Base-by-base conservation (phyloP, 2,329 filamentous ascomycete genomes). In the Lachnellula hyalina region DNA sequence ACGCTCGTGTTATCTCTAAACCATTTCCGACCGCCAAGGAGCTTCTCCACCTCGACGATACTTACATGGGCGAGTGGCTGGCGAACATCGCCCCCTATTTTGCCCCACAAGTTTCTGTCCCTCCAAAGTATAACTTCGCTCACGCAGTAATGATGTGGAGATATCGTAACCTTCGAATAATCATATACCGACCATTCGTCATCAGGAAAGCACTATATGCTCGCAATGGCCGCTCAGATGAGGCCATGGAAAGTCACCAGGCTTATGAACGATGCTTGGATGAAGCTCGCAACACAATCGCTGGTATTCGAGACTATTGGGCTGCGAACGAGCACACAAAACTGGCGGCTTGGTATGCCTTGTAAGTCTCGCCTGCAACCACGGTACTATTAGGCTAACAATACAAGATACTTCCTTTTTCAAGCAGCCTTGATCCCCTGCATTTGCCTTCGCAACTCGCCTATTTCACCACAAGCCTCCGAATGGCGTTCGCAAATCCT, bases 341-440 rank as follows among this genome's bases (percentile, higher is more conserved):
- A 19, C 25, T 61, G 21, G 57, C 49, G 5, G 48, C 50, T 12
- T 61, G 59, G 59, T 61, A 61, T 46, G 49, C 47, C 5, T 46
- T 61, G 56, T 60, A 58, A 48, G 57, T 60, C 17, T 7, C 9
- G 19, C 28, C 5, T 21, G 5, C 5, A 15, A 36, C 11, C 4
- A 28, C 35, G 15, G 48, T 5, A 15, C 23, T 12, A 23, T 50
- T 17, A 1, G 47, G 19, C 42, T 45, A 11, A 52, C 61, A 51
- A 58, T 40, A 32, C 15, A 44, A 54, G 57, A 28, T 74, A 75
- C 61, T 75, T 75, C 58, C 67, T 75, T 32, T 75, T 75, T 63
- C 73, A 75, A 63, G 73, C 73, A 15, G 71, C 68, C 15, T 59
- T 75, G 3, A 73, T 75, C 46, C 73, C 73, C 5, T 67, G 73